These are phyloP conservation scores for Vaccinium corymbosum DNA, from an alignment of 148 eudicot species.

Conservation along the genomic window DNA sequence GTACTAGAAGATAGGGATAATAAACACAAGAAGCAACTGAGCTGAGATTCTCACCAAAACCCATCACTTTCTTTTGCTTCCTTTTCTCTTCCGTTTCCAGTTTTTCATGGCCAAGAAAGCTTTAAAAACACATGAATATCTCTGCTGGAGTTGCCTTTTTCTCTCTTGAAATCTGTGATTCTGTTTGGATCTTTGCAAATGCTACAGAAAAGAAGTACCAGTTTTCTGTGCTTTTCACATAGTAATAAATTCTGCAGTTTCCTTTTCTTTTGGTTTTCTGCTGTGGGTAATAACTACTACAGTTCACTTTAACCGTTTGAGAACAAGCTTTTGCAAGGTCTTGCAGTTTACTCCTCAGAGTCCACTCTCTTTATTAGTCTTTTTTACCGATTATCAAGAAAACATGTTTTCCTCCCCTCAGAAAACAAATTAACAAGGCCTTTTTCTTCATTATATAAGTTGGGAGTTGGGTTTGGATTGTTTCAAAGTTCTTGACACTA, in stretches of 20 bases:
- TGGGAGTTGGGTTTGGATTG: background rate
- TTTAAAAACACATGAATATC: background rate
- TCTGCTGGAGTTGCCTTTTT: slow-evolving; percentile 23
- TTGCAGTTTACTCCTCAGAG: slow-evolving; percentile 13
- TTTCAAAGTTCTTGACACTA: background rate
- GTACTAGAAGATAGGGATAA: background rate
- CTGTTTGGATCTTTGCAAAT: slow-evolving; percentile 38
- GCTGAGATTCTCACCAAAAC: slow-evolving; percentile 15
- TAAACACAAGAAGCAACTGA: slow-evolving; percentile 11
- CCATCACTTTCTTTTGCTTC: slow-evolving; percentile 38
- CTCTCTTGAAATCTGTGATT: slow-evolving; percentile 46
- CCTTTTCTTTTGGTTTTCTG: background rate
- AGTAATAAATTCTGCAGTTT: background rate
- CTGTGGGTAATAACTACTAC: slow-evolving; percentile 7
- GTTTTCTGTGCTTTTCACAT: background rate
- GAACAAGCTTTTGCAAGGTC: background rate
- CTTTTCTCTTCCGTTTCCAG: background rate
- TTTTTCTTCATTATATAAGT: background rate
- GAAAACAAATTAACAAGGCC: background rate
- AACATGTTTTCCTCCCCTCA: background rate
- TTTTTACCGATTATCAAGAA: background rate
- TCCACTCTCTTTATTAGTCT: background rate
- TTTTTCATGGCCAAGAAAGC: slow-evolving; percentile 18
- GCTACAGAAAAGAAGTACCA: slow-evolving; percentile 5
- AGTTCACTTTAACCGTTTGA: background rate